Evolutionary conservation across 2,329 filamentous ascomycete species (phyloP).

Genomic region (Thielaviopsis punctulata): DNA sequence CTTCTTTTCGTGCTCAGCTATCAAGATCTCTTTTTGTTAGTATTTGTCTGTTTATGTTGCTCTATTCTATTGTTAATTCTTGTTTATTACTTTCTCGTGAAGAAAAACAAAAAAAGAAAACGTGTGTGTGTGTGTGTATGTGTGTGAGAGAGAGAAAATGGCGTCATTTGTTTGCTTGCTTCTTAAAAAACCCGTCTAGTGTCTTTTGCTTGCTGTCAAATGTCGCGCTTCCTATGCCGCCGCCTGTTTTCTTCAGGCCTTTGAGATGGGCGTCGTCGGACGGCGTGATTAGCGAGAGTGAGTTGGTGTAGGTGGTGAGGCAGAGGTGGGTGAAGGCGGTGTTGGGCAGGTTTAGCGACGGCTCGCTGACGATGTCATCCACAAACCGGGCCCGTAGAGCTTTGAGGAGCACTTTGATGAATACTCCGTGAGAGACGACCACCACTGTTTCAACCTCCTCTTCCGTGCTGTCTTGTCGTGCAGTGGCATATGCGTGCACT

Average conservation of each 20-base stretch:
- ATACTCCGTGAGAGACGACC: constrained; percentile 69
- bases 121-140: background rate
- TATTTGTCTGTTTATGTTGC: background rate
- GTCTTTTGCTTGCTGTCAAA: constrained; percentile 62
- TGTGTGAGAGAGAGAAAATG: background rate
- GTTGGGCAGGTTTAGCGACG: constrained; percentile 28
- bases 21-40: background rate
- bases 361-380: constrained; percentile 12
- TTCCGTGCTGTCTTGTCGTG: background rate
- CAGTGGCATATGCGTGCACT: too few species aligned
- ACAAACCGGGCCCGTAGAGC: constrained; percentile 40
- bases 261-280: constrained; percentile 57
- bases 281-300: constrained; percentile 35
- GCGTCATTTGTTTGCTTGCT: constrained; percentile 14
- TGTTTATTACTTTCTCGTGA: background rate
- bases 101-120: background rate
- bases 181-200: constrained; percentile 63
- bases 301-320: background rate
- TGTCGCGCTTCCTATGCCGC: constrained; percentile 62
- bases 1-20: background rate
- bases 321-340: constrained; percentile 28
- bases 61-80: background rate
- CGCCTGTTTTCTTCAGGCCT: constrained; percentile 60
- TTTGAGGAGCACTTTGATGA: constrained; percentile 53
- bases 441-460: constrained; percentile 25